Conservation (phyloP, 306 rosid species). For the Elaeagnus macrophylla region DNA sequence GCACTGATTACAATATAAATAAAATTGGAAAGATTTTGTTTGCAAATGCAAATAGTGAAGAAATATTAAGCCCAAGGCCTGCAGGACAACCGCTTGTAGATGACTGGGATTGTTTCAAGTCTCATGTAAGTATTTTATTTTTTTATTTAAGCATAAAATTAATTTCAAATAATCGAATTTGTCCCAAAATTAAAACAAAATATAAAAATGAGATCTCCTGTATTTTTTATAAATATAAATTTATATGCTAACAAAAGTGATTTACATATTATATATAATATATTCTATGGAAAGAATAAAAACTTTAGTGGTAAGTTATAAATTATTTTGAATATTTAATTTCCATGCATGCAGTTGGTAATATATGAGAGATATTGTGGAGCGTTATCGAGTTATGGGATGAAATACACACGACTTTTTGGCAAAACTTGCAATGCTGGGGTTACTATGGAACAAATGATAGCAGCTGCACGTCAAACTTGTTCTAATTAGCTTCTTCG, state of each 20-base stretch:
- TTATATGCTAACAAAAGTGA: no score
- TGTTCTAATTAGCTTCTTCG: constrained; percentile 15
- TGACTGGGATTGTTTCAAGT: constrained; percentile 50
- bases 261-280: no score
- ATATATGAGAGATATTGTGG: constrained; percentile 30
- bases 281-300: no score
- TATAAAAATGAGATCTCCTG: no score
- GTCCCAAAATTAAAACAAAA: no score
- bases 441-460: constrained; percentile 15
- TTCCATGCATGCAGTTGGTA: constrained; percentile 17
- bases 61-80: constrained; percentile 27
- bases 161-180: no score
- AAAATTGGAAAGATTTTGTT: constrained; percentile 26
- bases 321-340: no score
- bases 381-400: constrained; percentile 29
- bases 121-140: constrained; percentile 26
- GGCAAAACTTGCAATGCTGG: constrained; percentile 44
- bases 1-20: constrained; percentile 20
- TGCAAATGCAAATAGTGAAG: constrained; percentile 22
- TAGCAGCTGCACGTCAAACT: constrained; percentile 25
- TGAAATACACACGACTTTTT: constrained; percentile 26
- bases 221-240: no score
- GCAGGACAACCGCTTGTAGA: constrained; percentile 43
- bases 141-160: no score
- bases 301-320: no score